Conservation (phyloP, 192 early-diverging fungal species). For the Phycomyces nitens region DNA sequence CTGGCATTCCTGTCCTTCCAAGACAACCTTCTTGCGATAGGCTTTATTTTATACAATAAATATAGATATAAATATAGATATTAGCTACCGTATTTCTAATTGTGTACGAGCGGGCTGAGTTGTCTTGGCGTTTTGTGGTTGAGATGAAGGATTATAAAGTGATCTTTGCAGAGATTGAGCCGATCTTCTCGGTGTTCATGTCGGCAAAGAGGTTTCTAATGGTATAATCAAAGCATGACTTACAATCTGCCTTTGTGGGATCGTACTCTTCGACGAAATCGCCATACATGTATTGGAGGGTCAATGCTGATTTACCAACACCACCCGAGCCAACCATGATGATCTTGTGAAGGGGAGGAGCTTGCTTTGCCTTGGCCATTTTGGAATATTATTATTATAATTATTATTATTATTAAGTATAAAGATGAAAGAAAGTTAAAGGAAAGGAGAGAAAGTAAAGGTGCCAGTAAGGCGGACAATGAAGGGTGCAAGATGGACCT, state of each 20-base stretch:
- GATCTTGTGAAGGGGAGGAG: constrained; percentile 83
- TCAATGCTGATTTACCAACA: constrained; percentile 87
- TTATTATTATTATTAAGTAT: too few species aligned
- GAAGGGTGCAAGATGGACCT: neutral
- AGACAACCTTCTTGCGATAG: constrained; percentile 80
- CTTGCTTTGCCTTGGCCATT: constrained; percentile 69
- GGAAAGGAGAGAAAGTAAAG: neutral
- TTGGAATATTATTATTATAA: neutral
- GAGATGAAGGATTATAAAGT: too few species aligned
- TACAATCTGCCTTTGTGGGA: constrained; percentile 85
- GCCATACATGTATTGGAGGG: constrained; percentile 88
- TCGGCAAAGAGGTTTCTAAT: too few species aligned
- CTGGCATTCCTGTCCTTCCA: constrained; percentile 72
- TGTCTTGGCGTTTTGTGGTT: too few species aligned
- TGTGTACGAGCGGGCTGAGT: too few species aligned
- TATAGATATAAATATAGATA: neutral
- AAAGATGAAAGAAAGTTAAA: neutral
- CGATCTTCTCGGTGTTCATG: too few species aligned
- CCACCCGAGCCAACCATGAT: constrained; percentile 92
- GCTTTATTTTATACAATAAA: constrained; percentile 19
- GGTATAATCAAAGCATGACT: neutral
- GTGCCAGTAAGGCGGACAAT: constrained; percentile 1
- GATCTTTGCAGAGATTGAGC: too few species aligned
- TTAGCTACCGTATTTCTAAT: neutral
- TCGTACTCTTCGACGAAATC: constrained; percentile 95